phyloP scores from a whole-genome alignment of 768 basidiomycete genomes.

The Gymnopilus dilepis region DNA sequence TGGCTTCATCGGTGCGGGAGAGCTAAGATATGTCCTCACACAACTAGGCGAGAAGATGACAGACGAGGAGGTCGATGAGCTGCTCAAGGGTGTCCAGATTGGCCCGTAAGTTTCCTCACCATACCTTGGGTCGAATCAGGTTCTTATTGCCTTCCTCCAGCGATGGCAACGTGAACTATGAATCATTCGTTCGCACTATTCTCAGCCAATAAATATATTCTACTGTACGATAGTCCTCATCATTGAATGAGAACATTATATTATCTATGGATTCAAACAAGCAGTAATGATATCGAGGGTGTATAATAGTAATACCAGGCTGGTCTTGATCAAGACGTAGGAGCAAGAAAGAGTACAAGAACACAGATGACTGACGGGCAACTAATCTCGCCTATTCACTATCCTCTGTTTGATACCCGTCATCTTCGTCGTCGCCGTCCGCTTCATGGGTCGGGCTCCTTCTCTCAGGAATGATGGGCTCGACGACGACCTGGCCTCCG shows the following conservation, averaged over 20 bases:
- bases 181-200: constrained; percentile 94
- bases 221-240: not conserved
- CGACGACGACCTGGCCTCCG: constrained; percentile 70
- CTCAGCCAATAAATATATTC: constrained; percentile 70
- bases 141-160: constrained; percentile 43
- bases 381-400: constrained; percentile 31
- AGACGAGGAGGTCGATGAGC: constrained; percentile 97
- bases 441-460: not conserved
- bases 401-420: constrained; percentile 64
- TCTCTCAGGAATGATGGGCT: constrained; percentile 38
- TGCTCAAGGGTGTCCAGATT: constrained; percentile 94
- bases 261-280: constrained; percentile 7
- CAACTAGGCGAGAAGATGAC: constrained; percentile 98
- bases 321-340: not conserved
- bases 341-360: not conserved
- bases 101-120: constrained; percentile 66
- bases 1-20: constrained; percentile 90
- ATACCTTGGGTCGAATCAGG: not conserved
- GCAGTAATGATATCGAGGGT: constrained; percentile 3
- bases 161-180: constrained; percentile 97
- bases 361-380: not conserved
- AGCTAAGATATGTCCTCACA: constrained; percentile 91
- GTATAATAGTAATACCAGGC: constrained; percentile 10
- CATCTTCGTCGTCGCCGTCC: constrained; percentile 34
- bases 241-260: not conserved